phyloP scores from a whole-genome alignment of 2,329 filamentous ascomycete genomes.

The Botrytis tulipae region DNA sequence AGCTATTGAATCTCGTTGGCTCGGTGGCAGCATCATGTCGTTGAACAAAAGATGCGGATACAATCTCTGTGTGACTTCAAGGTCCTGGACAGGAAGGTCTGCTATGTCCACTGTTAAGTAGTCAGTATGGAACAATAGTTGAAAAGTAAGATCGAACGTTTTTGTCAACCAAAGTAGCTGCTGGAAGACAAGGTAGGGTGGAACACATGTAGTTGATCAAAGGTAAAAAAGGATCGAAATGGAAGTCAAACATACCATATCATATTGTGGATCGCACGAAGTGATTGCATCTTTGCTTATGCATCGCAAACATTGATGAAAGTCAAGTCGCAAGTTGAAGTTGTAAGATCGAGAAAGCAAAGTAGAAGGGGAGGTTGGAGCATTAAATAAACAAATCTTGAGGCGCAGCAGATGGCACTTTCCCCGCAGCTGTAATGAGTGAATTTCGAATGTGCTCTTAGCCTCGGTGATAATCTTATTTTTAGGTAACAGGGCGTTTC shows the following conservation, averaged over 20 bases:
- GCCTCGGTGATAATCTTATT: background rate
- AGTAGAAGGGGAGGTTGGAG: background rate
- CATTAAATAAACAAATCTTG: background rate
- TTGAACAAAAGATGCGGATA: background rate
- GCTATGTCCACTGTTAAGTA: background rate
- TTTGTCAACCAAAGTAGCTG: background rate
- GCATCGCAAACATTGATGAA: background rate
- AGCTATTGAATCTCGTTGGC: background rate
- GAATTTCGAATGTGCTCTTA: background rate
- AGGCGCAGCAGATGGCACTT: background rate
- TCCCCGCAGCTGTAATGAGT: background rate
- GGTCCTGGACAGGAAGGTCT: background rate
- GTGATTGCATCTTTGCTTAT: background rate
- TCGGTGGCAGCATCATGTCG: background rate
- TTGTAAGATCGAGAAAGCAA: background rate
- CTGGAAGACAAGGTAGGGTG: background rate
- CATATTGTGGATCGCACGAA: background rate
- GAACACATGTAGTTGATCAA: background rate
- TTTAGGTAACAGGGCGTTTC: background rate
- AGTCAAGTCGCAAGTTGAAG: background rate
- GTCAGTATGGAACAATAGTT: background rate
- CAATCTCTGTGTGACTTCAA: fast-evolving
- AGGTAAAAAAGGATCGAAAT: background rate
- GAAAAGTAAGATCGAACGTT: background rate
- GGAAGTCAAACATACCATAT: background rate